Conservation (phyloP, 177 flowering plant genomes). For the Tripterygium wilfordii region DNA sequence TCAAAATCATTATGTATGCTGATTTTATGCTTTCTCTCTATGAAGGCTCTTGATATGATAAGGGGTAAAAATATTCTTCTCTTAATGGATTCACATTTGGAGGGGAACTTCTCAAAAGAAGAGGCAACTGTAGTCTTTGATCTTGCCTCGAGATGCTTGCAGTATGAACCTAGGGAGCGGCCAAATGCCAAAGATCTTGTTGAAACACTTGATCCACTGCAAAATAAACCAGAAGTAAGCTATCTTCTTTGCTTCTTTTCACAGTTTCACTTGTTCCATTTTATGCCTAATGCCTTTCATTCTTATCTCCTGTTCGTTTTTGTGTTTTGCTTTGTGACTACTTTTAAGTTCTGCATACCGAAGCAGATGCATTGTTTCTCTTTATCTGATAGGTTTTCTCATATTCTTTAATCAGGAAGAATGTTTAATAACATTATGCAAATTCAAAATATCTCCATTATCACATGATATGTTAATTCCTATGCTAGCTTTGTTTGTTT, state of each 20-base stretch:
- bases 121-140: constrained; percentile 81
- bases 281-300: background rate
- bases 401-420: no score
- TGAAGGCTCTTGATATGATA: constrained; percentile 97
- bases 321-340: no score
- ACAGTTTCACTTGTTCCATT: background rate
- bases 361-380: no score
- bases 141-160: constrained; percentile 90
- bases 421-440: no score
- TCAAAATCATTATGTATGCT: constrained; percentile 5
- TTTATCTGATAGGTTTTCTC: no score
- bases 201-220: constrained; percentile 68
- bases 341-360: no score
- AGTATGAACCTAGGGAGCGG: constrained; percentile 93
- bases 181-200: constrained; percentile 74
- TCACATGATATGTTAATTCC: no score
- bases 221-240: constrained; percentile 72
- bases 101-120: constrained; percentile 85
- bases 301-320: background rate
- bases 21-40: background rate
- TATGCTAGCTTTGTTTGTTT: no score
- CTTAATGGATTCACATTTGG: constrained; percentile 95
- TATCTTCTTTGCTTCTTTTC: background rate
- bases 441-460: no score
- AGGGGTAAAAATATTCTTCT: constrained; percentile 77